Conservation (phyloP, 1,284 basidiomycete species). For the Exsudoporus floridanus region DNA sequence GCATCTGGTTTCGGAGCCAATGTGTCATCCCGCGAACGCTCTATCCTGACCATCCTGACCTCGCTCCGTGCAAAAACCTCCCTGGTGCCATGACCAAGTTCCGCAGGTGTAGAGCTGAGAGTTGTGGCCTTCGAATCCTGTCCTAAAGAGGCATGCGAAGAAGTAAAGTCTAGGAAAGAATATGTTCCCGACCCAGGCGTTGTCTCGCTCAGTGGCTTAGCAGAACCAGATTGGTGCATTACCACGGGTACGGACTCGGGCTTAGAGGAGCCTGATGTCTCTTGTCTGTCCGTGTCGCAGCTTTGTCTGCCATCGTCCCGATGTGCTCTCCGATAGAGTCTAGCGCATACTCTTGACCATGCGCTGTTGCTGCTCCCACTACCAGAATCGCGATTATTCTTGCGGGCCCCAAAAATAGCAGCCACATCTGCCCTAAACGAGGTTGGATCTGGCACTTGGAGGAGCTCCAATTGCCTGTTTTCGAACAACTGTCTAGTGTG, state of each 20-base stretch:
- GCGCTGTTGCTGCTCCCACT: slow-evolving; percentile 31
- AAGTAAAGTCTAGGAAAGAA: slow-evolving; percentile 61
- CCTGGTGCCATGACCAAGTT: slow-evolving; percentile 24
- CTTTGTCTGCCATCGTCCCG: slow-evolving; percentile 30
- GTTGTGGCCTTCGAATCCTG: slow-evolving; percentile 38
- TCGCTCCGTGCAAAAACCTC: slow-evolving; percentile 16
- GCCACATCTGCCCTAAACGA: slow-evolving; percentile 48
- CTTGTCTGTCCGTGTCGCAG: slow-evolving; percentile 16
- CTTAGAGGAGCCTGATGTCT: slow-evolving; percentile 24
- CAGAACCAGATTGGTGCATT: slow-evolving; percentile 29
- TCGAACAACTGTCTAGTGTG: background rate
- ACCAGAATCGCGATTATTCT: slow-evolving; percentile 22
- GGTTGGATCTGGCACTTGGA: slow-evolving; percentile 41
- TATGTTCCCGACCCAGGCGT: slow-evolving; percentile 36
- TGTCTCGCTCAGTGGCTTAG: slow-evolving; percentile 32
- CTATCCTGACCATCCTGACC: slow-evolving; percentile 14
- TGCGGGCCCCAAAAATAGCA: slow-evolving; percentile 27
- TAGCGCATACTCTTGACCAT: slow-evolving; percentile 36
- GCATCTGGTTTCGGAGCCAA: slow-evolving; percentile 29
- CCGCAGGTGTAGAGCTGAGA: slow-evolving; percentile 29
- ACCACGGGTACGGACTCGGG: slow-evolving; percentile 37
- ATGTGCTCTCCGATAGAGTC: slow-evolving; percentile 34
- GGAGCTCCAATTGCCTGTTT: slow-evolving; percentile 21
- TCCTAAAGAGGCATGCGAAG: slow-evolving; percentile 45
- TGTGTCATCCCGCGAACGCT: slow-evolving; percentile 16